Evolutionary conservation across 1,284 basidiomycete genomes (phyloP), one percentile per base, ranked within the genome.

Genomic region (Cutaneotrichosporon cutaneum): DNA sequence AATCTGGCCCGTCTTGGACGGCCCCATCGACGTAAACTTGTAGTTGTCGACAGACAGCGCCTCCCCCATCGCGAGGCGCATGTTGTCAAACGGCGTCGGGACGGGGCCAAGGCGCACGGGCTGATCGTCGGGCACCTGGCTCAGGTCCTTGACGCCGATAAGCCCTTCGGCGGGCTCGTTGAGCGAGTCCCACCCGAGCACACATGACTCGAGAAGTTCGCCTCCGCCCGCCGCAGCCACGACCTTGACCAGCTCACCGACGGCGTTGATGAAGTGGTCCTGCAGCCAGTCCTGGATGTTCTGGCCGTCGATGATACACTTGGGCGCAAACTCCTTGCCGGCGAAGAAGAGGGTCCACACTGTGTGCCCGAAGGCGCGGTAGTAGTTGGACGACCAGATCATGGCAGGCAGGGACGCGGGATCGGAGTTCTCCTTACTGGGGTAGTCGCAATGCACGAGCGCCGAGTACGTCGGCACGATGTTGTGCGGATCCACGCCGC

Each of bases 321-420:
- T 87, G 0, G 95, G 95, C 0, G 94, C 93, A 76, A 88, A 98
- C 56, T 88, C 87, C 35, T 85, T 85, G 4, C 95, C 95, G 30
- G 89, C 94, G 74, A 93, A 98, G 85, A 97, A 98, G 60, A 99
- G 85, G 3, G 94, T 93, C 81, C 93, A 96, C 58, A 98, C 76
- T 4, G 94, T 96, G 74, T 94, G 92, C 14, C 87, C 87, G 44
- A 89, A 86, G 18, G 97, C 85, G 13, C 90, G 90, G 53, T 89
- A 88, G 73, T 98, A 97, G 76, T 98, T 98, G 24, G 95, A 97
- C 16, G 89, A 88, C 95, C 95, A 98, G 66, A 94, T 86, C 95
- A 99, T 99, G 56, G 88, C 86, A 2, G 95, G 94, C 64, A 93
- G 85, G 0, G 84, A 77, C 8, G 84, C 81, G 0, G 95, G 93